Conservation (phyloP, 331 rosid genomes). For the Ulmus americana region DNA sequence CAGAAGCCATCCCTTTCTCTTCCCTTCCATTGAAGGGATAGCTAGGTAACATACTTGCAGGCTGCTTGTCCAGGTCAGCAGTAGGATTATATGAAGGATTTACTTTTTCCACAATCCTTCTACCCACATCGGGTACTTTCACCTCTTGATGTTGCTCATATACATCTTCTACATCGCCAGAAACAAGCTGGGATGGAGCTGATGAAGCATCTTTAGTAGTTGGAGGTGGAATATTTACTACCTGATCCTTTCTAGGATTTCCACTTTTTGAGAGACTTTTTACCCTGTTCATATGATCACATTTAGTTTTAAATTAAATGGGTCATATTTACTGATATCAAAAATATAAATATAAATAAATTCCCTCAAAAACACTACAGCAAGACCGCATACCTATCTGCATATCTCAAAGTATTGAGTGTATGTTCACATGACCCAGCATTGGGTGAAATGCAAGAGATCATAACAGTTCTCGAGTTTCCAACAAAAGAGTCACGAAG, state of each 20-base stretch:
- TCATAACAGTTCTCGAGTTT: constrained; percentile 93
- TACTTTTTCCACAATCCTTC: constrained; percentile 60
- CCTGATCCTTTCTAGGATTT: constrained; percentile 75
- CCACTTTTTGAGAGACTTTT: constrained; percentile 91
- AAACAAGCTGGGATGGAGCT: constrained; percentile 40
- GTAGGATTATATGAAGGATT: constrained; percentile 40
- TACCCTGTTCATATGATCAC: constrained; percentile 52
- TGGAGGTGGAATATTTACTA: constrained; percentile 40
- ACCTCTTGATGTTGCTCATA: constrained; percentile 58
- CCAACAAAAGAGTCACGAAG: constrained; percentile 98
- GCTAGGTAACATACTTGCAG: constrained; percentile 42
- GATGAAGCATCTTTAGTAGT: constrained; percentile 56
- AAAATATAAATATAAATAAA: constrained; percentile 4
- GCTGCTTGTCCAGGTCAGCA: constrained; percentile 58
- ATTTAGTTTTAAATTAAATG: constrained; percentile 23
- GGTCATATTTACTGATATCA: background rate
- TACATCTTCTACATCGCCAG: constrained; percentile 47
- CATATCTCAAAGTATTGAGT: constrained; percentile 92
- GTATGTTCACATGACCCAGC: constrained; percentile 97
- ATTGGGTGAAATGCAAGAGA: constrained; percentile 97
- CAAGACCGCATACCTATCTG: constrained; percentile 61
- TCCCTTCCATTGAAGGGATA: constrained; percentile 41
- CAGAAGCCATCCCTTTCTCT: constrained; percentile 46
- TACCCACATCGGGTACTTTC: constrained; percentile 45
- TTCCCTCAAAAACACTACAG: constrained; percentile 14